phyloP scores from a whole-genome alignment of 2,329 filamentous ascomycete species.

The Grosmannia huntii region DNA sequence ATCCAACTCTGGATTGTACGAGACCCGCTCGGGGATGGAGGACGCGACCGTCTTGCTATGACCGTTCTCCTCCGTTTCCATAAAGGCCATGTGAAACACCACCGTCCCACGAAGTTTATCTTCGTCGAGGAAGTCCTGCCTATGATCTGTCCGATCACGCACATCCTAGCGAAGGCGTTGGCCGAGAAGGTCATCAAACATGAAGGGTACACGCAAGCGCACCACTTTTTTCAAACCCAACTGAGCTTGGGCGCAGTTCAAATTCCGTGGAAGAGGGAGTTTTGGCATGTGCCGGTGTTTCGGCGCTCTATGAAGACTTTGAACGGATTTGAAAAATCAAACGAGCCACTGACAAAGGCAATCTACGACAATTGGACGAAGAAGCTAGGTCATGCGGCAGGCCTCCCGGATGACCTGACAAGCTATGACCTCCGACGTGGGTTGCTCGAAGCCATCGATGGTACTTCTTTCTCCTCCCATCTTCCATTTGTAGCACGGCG shows the following conservation, averaged over 20 bases:
- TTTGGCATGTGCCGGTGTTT: too few relatives aligned
- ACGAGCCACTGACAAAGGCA: too few relatives aligned
- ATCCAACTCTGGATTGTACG: constrained; percentile 10
- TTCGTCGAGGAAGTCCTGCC: constrained; percentile 8
- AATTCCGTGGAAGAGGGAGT: constrained; percentile 6
- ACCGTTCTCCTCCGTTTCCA: constrained; percentile 6
- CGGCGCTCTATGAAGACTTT: too few relatives aligned
- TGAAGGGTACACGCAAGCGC: constrained; percentile 5
- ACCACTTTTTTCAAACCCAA: constrained; percentile 7
- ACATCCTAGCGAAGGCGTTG: constrained; percentile 8
- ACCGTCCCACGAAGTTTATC: constrained; percentile 7
- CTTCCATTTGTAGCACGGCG: too few relatives aligned
- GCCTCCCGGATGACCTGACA: too few relatives aligned
- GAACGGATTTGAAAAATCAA: too few relatives aligned
- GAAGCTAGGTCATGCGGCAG: too few relatives aligned
- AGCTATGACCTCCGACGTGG: too few relatives aligned
- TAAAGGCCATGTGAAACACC: constrained; percentile 7
- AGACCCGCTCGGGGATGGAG: constrained; percentile 6
- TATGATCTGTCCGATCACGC: constrained; percentile 5
- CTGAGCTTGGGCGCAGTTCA: constrained; percentile 5
- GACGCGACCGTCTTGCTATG: constrained; percentile 6
- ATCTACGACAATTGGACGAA: too few relatives aligned
- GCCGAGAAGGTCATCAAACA: constrained; percentile 5
- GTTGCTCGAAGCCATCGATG: too few relatives aligned
- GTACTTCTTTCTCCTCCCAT: too few relatives aligned